A percentile compares a stretch with the other conserved stretches of the same genome.
phyloP scores from a whole-genome alignment of 148 eudicot genomes.

The Cornus suecica region DNA sequence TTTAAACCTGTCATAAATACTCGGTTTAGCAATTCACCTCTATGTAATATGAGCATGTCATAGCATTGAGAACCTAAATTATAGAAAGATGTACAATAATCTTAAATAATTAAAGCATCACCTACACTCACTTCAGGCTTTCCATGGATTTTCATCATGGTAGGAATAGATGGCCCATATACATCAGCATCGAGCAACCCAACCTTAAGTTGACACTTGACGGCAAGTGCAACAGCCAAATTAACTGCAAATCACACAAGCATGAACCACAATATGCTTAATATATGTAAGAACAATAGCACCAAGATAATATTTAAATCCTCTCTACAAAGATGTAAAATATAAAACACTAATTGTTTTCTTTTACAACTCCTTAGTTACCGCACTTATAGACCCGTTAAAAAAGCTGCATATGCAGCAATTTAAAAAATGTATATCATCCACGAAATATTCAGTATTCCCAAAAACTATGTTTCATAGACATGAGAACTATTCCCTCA shows the following conservation, averaged over 20 bases:
- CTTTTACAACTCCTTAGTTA: background rate
- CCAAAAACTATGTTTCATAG: background rate
- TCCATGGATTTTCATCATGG: conserved; percentile 87
- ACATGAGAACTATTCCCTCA: background rate
- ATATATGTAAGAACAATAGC: background rate
- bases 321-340: background rate
- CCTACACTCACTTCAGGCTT: conserved; percentile 85
- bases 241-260: conserved; percentile 54
- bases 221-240: conserved; percentile 86
- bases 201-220: conserved; percentile 62
- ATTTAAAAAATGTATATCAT: background rate
- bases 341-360: background rate
- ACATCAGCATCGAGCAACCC: conserved; percentile 95
- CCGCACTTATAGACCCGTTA: background rate
- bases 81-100: background rate
- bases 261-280: conserved; percentile 2
- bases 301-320: background rate
- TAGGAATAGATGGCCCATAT: conserved; percentile 90
- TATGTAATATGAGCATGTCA: background rate
- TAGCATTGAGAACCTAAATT: background rate
- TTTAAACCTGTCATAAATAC: background rate
- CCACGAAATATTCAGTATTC: background rate
- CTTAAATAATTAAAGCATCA: conserved; percentile 21
- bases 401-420: background rate
- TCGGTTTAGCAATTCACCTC: background rate